Conservation (phyloP, 1,284 basidiomycete genomes). For the Tremellales sp. region DNA sequence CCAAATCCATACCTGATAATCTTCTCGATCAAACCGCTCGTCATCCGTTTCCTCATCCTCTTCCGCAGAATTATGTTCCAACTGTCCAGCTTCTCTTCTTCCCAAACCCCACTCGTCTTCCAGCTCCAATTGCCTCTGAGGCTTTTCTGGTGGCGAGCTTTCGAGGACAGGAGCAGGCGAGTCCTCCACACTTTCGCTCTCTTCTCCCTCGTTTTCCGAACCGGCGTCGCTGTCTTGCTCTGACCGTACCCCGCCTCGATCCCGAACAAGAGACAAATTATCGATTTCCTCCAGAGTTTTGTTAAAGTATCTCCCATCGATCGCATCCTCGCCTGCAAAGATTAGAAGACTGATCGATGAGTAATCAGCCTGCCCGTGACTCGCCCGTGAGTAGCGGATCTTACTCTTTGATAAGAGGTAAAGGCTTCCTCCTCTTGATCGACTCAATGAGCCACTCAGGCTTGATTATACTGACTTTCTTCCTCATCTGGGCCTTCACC, state of each 20-base stretch:
- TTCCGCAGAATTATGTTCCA: conserved; percentile 8
- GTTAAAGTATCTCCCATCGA: conserved; percentile 34
- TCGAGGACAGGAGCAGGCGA: neutral
- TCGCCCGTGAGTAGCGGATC: neutral
- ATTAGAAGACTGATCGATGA: conserved; percentile 36
- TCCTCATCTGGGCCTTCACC: conserved; percentile 53
- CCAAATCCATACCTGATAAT: no score
- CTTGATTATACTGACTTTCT: conserved; percentile 63
- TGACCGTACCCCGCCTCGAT: conserved; percentile 38
- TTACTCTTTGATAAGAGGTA: conserved; percentile 67
- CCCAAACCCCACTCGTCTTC: conserved; percentile 30
- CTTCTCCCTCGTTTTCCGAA: conserved; percentile 2
- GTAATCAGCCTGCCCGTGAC: neutral
- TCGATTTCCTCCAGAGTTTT: conserved; percentile 36
- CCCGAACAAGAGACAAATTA: conserved; percentile 21
- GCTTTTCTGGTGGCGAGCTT: neutral
- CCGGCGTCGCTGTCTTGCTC: conserved; percentile 38
- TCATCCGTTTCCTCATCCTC: conserved; percentile 20
- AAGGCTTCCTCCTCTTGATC: conserved; percentile 56
- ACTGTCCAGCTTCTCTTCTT: no score
- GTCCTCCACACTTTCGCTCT: neutral
- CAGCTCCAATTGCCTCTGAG: conserved; percentile 14
- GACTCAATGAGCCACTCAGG: conserved; percentile 78
- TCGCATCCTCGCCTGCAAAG: conserved; percentile 36
- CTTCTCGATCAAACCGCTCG: no score